Percentiles rank a stretch among this genome's conserved stretches.
Evolutionary conservation across 139 green algal species (phyloP).

Genomic region (Micractinium conductrix): DNA sequence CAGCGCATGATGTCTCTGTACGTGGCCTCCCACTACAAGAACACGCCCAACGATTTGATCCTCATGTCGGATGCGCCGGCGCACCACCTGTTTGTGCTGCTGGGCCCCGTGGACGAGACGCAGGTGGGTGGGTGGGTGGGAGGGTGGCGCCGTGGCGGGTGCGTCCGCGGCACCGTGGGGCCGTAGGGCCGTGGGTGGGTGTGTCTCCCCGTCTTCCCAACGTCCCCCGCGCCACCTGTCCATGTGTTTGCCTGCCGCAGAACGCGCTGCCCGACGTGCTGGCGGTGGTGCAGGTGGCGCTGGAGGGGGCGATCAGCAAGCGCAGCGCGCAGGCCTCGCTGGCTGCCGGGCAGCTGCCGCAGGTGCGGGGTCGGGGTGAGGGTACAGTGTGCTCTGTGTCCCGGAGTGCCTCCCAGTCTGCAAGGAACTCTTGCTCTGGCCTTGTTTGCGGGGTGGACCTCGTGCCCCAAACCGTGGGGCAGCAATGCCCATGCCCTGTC

Average conservation of each 20-base stretch:
- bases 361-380: background rate
- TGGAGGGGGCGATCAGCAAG: constrained; percentile 92
- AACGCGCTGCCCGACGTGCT: constrained; percentile 90
- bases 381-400: background rate
- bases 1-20: constrained; percentile 94
- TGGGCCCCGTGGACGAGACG: constrained; percentile 88
- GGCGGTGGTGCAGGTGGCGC: constrained; percentile 87
- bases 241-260: background rate
- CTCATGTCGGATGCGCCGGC: constrained; percentile 94
- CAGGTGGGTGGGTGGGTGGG: constrained; percentile 40
- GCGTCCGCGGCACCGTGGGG: background rate
- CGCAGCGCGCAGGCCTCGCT: constrained; percentile 74
- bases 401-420: no score
- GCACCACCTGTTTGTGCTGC: constrained; percentile 96
- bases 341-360: constrained; percentile 82
- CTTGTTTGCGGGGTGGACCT: no score
- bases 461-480: no score
- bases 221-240: background rate
- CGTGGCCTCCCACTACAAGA: constrained; percentile 96
- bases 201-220: no score
- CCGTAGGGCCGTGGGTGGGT: background rate
- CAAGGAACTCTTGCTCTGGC: no score
- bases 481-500: no score
- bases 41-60: constrained; percentile 98
- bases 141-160: background rate